Percentiles rank a stretch among this genome's conserved stretches.
Conservation (phyloP, 257 asterid genomes). For the Echium plantagineum region DNA sequence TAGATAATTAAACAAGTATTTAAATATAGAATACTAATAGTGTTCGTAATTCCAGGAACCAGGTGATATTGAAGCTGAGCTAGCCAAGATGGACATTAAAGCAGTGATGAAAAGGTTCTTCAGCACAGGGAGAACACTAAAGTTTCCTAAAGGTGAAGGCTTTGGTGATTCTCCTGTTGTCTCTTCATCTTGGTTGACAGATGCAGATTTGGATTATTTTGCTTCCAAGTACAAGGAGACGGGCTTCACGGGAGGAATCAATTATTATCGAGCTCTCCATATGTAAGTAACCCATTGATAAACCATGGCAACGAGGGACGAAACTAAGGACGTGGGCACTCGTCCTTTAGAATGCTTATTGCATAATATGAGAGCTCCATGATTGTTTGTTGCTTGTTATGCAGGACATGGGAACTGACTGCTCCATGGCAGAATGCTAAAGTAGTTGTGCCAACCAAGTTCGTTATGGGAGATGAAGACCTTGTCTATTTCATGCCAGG, state of each 20-base stretch:
- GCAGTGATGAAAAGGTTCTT: slow-evolving; percentile 4
- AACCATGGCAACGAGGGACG: too few species aligned
- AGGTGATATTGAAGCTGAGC: slow-evolving; percentile 16
- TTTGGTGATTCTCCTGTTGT: slow-evolving; percentile 9
- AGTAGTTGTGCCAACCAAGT: slow-evolving; percentile 53
- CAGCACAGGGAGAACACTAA: slow-evolving; percentile 6
- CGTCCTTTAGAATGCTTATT: too few species aligned
- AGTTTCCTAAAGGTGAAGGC: slow-evolving; percentile 10
- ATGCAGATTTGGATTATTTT: slow-evolving; percentile 40
- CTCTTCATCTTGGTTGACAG: slow-evolving; percentile 37
- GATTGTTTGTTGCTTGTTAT: background rate
- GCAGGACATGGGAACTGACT: slow-evolving; percentile 57
- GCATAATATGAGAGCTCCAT: too few species aligned
- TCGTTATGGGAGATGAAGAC: slow-evolving; percentile 52
- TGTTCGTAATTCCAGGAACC: slow-evolving; percentile 13
- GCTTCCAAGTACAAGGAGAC: slow-evolving; percentile 29
- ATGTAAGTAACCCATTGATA: slow-evolving; percentile 11
- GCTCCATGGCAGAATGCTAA: slow-evolving; percentile 60
- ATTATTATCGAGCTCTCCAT: slow-evolving; percentile 42
- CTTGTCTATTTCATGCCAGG: slow-evolving; percentile 40
- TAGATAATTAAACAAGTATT: too few species aligned
- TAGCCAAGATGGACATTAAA: slow-evolving; percentile 9
- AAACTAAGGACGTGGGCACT: too few species aligned
- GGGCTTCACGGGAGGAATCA: slow-evolving; percentile 59
- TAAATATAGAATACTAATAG: too few species aligned